Evolutionary conservation across 2,329 filamentous ascomycete species (phyloP).

Genomic region (Plenodomus tracheiphilus): DNA sequence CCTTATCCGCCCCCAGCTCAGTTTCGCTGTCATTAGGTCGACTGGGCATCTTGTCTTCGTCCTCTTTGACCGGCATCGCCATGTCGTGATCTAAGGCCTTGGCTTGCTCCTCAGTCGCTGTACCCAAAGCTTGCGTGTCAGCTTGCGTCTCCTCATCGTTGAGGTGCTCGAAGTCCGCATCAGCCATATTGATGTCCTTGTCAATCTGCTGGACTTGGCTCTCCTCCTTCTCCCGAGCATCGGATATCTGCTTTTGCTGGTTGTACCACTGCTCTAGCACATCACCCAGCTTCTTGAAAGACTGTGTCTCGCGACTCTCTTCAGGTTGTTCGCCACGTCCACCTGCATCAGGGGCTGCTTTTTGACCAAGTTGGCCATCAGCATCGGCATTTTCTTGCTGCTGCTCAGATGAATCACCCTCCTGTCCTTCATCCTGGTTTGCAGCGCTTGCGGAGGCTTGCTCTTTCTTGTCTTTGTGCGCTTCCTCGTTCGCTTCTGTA

Average conservation of each 20-base stretch:
- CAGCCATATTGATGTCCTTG: constrained; percentile 70
- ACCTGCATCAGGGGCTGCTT: constrained; percentile 40
- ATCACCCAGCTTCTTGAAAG: constrained; percentile 94
- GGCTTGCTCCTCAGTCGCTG: constrained; percentile 84
- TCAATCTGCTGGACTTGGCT: constrained; percentile 53
- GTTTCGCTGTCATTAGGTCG: constrained; percentile 40
- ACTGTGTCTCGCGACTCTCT: constrained; percentile 59
- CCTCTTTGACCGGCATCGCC: constrained; percentile 71
- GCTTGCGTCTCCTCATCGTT: constrained; percentile 78
- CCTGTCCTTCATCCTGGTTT: constrained; percentile 67
- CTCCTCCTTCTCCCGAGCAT: constrained; percentile 51
- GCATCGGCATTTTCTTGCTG: constrained; percentile 66
- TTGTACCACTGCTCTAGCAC: constrained; percentile 91
- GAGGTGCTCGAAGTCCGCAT: constrained; percentile 91
- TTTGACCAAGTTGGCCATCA: constrained; percentile 56
- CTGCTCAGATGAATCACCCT: constrained; percentile 67
- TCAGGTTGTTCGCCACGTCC: constrained; percentile 45
- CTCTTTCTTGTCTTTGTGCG: constrained; percentile 60
- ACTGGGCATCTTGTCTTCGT: constrained; percentile 46
- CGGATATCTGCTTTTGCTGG: constrained; percentile 77
- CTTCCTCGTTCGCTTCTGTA: constrained; percentile 63
- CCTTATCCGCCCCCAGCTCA: constrained; percentile 23
- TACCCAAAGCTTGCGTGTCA: constrained; percentile 91
- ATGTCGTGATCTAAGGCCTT: constrained; percentile 85
- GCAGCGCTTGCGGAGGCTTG: constrained; percentile 59